Percentiles rank a stretch among this genome's conserved stretches.
phyloP scores from a whole-genome alignment of 768 basidiomycete genomes.

The Polyporus arcularius region DNA sequence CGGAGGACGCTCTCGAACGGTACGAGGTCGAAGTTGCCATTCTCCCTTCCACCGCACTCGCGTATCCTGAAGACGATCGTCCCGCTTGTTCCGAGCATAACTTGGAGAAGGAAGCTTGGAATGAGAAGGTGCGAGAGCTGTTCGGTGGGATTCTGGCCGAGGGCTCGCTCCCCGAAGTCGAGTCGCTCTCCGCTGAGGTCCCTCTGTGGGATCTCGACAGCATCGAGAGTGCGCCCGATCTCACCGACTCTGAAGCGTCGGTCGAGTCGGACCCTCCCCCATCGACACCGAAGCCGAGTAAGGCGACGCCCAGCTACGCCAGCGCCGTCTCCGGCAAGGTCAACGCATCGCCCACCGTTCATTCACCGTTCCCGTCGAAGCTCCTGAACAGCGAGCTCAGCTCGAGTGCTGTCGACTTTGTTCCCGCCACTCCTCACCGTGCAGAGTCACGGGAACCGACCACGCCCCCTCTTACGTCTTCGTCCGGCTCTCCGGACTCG shows the following conservation, averaged over 20 bases:
- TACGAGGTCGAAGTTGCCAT: slow-evolving; percentile 30
- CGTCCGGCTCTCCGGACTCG: slow-evolving; percentile 18
- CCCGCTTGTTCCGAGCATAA: slow-evolving; percentile 4
- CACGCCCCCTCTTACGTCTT: slow-evolving; percentile 17
- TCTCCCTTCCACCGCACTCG: slow-evolving; percentile 7
- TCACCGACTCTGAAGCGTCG: slow-evolving; percentile 48
- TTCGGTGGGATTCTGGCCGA: slow-evolving; percentile 31
- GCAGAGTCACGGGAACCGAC: slow-evolving; percentile 12
- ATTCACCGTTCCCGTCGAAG: slow-evolving; percentile 28
- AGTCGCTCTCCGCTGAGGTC: slow-evolving; percentile 14
- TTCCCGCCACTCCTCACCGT: slow-evolving; percentile 19
- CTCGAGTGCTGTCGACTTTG: slow-evolving; percentile 25
- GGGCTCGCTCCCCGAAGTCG: slow-evolving; percentile 14
- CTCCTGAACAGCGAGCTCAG: slow-evolving; percentile 25
- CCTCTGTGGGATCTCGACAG: slow-evolving; percentile 25
- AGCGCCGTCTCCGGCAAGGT: slow-evolving; percentile 36
- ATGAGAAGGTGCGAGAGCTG: slow-evolving; percentile 42
- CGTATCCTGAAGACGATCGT: neutral
- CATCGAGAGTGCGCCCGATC: slow-evolving; percentile 22
- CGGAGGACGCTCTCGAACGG: slow-evolving; percentile 22
- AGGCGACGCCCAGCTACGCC: slow-evolving; percentile 33
- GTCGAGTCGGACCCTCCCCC: slow-evolving; percentile 43
- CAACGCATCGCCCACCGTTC: slow-evolving; percentile 14
- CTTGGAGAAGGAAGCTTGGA: slow-evolving; percentile 43
- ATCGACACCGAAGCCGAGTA: slow-evolving; percentile 48